These are phyloP conservation scores for Penicillium canariense DNA, from an alignment of 495 filamentous ascomycete genomes.

Conservation along the genomic window DNA sequence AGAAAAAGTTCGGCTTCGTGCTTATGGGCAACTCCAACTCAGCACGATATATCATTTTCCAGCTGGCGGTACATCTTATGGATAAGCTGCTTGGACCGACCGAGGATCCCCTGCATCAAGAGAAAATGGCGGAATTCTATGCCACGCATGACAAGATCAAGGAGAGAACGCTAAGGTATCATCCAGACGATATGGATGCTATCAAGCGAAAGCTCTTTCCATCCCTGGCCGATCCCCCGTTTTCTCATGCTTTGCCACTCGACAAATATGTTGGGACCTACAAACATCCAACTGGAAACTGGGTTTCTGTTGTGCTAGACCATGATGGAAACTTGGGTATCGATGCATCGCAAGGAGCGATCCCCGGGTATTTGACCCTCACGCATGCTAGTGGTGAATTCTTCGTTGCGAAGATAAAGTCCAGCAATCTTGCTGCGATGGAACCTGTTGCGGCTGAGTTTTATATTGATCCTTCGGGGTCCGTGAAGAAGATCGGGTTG, in stretches of 20 bases:
- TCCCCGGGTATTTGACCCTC: slow-evolving; percentile 1
- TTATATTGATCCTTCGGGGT: slow-evolving; percentile 33
- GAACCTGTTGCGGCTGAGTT: slow-evolving; percentile 31
- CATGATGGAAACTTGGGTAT: neutral
- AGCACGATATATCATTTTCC: slow-evolving; percentile 1
- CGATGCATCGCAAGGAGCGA: slow-evolving; percentile 5
- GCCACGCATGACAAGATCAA: slow-evolving; percentile 1
- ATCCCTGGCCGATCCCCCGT: slow-evolving; percentile 10
- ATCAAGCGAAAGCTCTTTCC: slow-evolving; percentile 11
- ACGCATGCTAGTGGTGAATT: slow-evolving; percentile 17
- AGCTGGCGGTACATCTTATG: slow-evolving; percentile 8
- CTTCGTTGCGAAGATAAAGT: slow-evolving; percentile 14
- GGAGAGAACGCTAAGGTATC: neutral
- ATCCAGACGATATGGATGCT: neutral
- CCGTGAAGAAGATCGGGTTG: slow-evolving; percentile 30
- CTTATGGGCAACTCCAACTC: slow-evolving; percentile 39
- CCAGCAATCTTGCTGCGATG: neutral
- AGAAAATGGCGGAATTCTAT: slow-evolving; percentile 5
- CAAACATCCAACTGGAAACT: slow-evolving; percentile 6
- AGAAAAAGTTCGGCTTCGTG: slow-evolving; percentile 42
- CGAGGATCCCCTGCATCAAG: neutral
- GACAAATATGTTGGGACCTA: slow-evolving; percentile 19
- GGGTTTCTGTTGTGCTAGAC: neutral
- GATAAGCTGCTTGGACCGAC: slow-evolving; percentile 10
- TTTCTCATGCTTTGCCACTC: slow-evolving; percentile 12